Percentiles rank a stretch among this genome's conserved stretches.
phyloP scores from a whole-genome alignment of 768 basidiomycete genomes.

The Trametes coccinea region DNA sequence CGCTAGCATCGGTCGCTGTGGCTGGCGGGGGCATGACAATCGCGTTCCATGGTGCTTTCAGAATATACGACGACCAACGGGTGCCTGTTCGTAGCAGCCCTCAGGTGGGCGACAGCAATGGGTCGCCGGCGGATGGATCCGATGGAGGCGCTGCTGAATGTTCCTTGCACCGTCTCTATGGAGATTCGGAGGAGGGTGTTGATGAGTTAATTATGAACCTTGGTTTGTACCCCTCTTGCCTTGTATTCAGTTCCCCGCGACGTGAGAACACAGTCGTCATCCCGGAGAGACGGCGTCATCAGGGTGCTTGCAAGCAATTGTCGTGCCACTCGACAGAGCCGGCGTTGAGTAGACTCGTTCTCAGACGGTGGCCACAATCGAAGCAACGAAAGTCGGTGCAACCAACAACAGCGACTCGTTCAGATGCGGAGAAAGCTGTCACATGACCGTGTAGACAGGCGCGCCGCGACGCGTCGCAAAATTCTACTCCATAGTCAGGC shows the following conservation, averaged over 20 bases:
- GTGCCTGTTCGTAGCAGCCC: neutral
- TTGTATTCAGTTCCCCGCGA: neutral
- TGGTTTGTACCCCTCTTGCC: neutral
- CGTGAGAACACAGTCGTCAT: neutral
- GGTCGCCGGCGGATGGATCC: neutral
- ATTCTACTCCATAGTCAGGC: neutral
- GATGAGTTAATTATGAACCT: conserved; percentile 20
- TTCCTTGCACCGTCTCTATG: conserved; percentile 11
- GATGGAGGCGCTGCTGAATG: neutral
- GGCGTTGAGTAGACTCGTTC: neutral
- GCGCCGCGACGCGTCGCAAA: conserved; percentile 5
- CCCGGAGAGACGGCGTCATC: neutral
- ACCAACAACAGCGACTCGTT: neutral
- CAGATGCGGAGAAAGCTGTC: neutral
- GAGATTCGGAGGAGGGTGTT: conserved; percentile 9
- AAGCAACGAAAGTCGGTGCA: neutral
- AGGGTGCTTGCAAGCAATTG: neutral
- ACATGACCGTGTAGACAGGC: conserved; percentile 3
- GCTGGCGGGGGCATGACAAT: conserved; percentile 3
- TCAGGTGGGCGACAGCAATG: conserved; percentile 7
- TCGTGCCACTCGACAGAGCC: too few relatives aligned
- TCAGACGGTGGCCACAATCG: neutral
- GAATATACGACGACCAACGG: neutral
- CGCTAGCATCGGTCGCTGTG: neutral
- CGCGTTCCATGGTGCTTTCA: conserved; percentile 7